Evolutionary conservation across 768 basidiomycete genomes (phyloP).

Genomic region (Royoungia palumana): DNA sequence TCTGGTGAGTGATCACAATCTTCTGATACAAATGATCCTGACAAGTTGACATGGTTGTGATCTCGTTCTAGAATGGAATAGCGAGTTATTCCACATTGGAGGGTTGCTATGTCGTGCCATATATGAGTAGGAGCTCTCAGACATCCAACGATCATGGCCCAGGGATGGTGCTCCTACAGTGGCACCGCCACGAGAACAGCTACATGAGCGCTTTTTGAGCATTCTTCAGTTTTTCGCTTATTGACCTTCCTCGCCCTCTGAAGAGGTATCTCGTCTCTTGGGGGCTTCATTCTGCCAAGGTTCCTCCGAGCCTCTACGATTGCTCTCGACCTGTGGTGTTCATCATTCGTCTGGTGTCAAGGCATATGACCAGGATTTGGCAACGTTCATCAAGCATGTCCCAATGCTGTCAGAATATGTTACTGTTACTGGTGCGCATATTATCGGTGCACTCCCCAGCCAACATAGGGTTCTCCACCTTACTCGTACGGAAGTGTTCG

Average conservation of each 20-base stretch:
- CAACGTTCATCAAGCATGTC: constrained; percentile 71
- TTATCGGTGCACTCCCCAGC: constrained; percentile 26
- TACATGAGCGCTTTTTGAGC: too few relatives aligned
- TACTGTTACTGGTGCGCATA: constrained; percentile 54
- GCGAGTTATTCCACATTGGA: constrained; percentile 79
- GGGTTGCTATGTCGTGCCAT: constrained; percentile 78
- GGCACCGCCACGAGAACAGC: neutral
- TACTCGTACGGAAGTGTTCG: neutral
- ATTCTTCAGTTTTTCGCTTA: constrained; percentile 2
- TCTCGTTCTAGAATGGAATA: constrained; percentile 77
- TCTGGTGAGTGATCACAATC: constrained; percentile 40
- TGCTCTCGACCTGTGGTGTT: constrained; percentile 76
- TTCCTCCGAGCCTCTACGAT: constrained; percentile 49
- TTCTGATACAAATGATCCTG: too few relatives aligned
- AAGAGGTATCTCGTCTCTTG: constrained; percentile 66
- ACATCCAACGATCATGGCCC: constrained; percentile 36
- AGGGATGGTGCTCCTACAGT: neutral
- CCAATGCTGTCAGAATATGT: constrained; percentile 45
- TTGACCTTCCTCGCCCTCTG: constrained; percentile 56
- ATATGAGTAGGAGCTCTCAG: constrained; percentile 76
- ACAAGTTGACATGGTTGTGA: neutral
- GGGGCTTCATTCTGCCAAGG: constrained; percentile 77
- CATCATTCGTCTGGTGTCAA: constrained; percentile 62
- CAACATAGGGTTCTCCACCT: neutral
- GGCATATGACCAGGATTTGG: constrained; percentile 61